phyloP scores from a whole-genome alignment of 345 rosid genomes.

The Euphorbia peplus region DNA sequence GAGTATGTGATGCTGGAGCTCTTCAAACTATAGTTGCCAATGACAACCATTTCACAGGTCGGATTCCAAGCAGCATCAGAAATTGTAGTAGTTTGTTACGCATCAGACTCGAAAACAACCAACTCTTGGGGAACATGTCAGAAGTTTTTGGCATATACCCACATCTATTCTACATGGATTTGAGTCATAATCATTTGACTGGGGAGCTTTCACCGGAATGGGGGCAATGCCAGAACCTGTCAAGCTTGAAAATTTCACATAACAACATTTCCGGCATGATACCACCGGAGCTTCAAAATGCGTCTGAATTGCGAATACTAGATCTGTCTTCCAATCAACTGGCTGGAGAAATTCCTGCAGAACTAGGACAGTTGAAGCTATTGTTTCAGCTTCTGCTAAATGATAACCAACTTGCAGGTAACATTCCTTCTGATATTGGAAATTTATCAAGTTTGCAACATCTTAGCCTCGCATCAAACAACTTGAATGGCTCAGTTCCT shows the following conservation, averaged over 20 bases:
- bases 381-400: slow-evolving; percentile 1
- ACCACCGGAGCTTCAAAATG: neutral
- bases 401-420: neutral
- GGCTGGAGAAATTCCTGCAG: neutral
- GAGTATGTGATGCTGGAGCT: neutral
- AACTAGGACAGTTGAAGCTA: neutral
- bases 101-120: neutral
- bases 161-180: neutral
- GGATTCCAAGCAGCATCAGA: neutral
- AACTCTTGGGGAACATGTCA: neutral
- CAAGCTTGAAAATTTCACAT: neutral
- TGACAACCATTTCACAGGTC: neutral
- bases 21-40: neutral
- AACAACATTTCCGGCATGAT: neutral
- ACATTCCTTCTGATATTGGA: neutral
- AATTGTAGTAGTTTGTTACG: neutral
- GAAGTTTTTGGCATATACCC: neutral
- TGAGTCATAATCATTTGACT: slow-evolving; percentile 1
- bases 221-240: neutral
- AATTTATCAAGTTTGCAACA: neutral
- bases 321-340: neutral
- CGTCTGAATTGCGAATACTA: neutral
- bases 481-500: neutral
- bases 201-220: slow-evolving; percentile 10
- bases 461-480: slow-evolving; percentile 13